A percentile compares a stretch with the other conserved stretches of the same genome.
Conservation (phyloP, 129 eudicot species). For the Solidago caesia region DNA sequence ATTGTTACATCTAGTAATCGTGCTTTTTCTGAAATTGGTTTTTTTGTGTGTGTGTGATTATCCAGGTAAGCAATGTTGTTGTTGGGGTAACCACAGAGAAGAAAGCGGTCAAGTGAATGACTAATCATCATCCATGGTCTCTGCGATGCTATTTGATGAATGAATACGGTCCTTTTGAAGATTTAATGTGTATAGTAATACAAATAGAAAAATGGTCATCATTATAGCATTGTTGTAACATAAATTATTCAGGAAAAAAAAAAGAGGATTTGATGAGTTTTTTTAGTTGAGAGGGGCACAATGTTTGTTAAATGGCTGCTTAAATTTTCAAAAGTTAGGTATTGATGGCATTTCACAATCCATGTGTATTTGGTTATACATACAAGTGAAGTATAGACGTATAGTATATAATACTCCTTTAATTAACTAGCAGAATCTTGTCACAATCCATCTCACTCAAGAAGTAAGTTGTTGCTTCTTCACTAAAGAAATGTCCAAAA, state of each 20-base stretch:
- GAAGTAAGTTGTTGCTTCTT: no score
- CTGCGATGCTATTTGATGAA: neutral
- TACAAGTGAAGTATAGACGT: no score
- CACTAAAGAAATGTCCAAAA: no score
- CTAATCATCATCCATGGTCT: neutral
- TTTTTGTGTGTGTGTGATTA: neutral
- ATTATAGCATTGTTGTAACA: constrained; percentile 20
- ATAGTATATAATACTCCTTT: no score
- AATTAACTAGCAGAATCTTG: no score
- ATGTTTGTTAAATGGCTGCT: neutral
- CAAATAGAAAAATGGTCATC: constrained; percentile 23
- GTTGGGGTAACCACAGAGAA: constrained; percentile 67
- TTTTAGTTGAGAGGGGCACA: constrained; percentile 15
- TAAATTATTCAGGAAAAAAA: neutral
- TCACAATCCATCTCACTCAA: no score
- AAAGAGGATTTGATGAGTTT: constrained; percentile 18
- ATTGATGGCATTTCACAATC: no score
- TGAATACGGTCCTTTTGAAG: constrained; percentile 20
- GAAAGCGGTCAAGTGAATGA: constrained; percentile 25
- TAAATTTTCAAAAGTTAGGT: no score
- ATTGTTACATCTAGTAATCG: neutral
- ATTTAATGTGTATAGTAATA: constrained; percentile 34
- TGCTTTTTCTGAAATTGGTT: neutral
- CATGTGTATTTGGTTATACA: no score
- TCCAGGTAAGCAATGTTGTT: constrained; percentile 72